Conservation (phyloP, 352 stramenopile genomes). For the Globisporangium echinulatum region DNA sequence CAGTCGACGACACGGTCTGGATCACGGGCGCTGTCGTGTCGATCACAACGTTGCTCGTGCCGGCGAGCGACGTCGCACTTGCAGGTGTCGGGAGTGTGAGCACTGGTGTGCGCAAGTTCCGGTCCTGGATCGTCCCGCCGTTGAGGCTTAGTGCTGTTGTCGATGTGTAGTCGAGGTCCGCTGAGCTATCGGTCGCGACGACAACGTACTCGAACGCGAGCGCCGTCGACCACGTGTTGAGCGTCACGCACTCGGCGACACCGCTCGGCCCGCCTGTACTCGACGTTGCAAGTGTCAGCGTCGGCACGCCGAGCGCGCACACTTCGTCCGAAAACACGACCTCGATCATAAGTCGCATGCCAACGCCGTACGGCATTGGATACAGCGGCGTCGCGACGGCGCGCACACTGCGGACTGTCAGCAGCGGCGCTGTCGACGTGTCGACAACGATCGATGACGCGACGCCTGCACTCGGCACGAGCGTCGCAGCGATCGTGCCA, state of each 20-base stretch:
- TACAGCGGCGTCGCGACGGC: constrained; percentile 35
- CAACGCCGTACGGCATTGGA: constrained; percentile 56
- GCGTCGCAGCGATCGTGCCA: constrained; percentile 39
- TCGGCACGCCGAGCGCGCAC: constrained; percentile 41
- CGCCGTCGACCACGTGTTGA: constrained; percentile 46
- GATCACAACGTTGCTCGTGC: constrained; percentile 52
- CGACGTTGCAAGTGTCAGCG: constrained; percentile 42
- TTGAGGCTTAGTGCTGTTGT: constrained; percentile 43
- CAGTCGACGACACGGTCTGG: constrained; percentile 34
- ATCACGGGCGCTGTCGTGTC: constrained; percentile 67
- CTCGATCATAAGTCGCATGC: constrained; percentile 47
- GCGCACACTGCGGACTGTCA: constrained; percentile 39
- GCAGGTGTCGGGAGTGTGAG: constrained; percentile 47
- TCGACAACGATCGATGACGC: constrained; percentile 59
- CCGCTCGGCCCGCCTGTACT: constrained; percentile 28
- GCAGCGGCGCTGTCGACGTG: constrained; percentile 33
- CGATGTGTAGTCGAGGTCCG: constrained; percentile 60
- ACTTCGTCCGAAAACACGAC: constrained; percentile 82
- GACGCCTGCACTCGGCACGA: constrained; percentile 60
- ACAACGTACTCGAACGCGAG: constrained; percentile 73
- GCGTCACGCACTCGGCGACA: constrained; percentile 43
- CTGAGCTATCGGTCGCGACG: constrained; percentile 34
- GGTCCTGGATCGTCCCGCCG: constrained; percentile 55
- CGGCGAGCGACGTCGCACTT: constrained; percentile 33
- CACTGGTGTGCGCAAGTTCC: constrained; percentile 47